Evolutionary conservation across 2,329 filamentous ascomycete species (phyloP).

Genomic region (Cordyceps pruinosa): DNA sequence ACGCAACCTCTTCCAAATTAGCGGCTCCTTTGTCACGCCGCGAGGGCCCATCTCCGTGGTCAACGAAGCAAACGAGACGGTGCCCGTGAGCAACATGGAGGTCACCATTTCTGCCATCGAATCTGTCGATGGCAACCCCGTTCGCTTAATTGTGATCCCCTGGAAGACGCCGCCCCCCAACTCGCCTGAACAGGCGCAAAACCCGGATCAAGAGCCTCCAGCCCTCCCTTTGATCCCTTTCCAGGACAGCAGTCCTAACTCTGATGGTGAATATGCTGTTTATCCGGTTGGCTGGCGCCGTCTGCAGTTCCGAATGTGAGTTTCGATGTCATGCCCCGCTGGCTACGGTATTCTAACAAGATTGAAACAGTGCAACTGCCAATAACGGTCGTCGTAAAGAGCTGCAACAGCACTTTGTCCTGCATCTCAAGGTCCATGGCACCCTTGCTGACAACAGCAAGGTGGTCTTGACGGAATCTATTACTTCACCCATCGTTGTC

Average conservation of each 20-base stretch:
- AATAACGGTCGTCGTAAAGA: slow-evolving; percentile 95
- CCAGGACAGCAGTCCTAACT: slow-evolving; percentile 50
- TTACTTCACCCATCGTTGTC: slow-evolving; percentile 87
- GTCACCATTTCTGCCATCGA: slow-evolving; percentile 88
- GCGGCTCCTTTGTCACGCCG: slow-evolving; percentile 77
- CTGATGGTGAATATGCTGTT: slow-evolving; percentile 75
- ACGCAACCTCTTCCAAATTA: slow-evolving; percentile 92
- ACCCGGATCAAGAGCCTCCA: slow-evolving; percentile 75
- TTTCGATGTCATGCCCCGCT: not conserved
- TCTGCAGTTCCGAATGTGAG: slow-evolving; percentile 78
- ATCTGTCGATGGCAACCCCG: slow-evolving; percentile 84
- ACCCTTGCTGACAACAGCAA: slow-evolving; percentile 79
- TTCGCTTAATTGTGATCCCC: slow-evolving; percentile 92
- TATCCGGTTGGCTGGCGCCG: slow-evolving; percentile 94
- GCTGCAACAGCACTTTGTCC: slow-evolving; percentile 89
- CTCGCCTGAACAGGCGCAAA: slow-evolving; percentile 57
- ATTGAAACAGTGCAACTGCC: slow-evolving; percentile 63
- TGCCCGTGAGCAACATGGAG: slow-evolving; percentile 76
- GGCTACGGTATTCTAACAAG: not conserved
- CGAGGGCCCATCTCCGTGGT: slow-evolving; percentile 72
- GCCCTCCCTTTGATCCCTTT: slow-evolving; percentile 68
- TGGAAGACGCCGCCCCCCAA: slow-evolving; percentile 93
- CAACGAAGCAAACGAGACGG: slow-evolving; percentile 75
- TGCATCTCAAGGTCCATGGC: slow-evolving; percentile 79
- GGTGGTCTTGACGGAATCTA: slow-evolving; percentile 72